Evolutionary conservation across 257 asterid species (phyloP).

Genomic region (Capsicum chinense): DNA sequence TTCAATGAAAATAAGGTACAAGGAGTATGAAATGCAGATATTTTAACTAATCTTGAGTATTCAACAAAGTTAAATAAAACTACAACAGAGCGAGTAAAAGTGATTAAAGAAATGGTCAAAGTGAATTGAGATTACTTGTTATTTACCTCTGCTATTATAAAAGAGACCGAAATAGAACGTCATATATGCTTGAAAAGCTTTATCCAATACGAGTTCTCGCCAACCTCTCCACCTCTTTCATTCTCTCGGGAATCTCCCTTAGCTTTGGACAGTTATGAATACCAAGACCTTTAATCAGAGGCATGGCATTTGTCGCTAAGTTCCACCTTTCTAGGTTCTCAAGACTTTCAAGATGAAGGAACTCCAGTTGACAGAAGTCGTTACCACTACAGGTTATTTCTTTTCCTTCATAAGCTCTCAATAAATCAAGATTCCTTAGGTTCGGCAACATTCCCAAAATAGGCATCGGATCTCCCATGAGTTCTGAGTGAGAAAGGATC

Average conservation of each 20-base stretch:
- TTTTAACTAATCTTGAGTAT: too few relatives aligned
- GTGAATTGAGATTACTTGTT: too few relatives aligned
- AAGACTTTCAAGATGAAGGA: background rate
- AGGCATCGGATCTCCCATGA: background rate
- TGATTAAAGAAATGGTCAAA: too few relatives aligned
- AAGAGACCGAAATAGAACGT: too few relatives aligned
- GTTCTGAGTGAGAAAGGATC: background rate
- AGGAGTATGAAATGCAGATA: too few relatives aligned
- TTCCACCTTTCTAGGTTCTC: background rate
- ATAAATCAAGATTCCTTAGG: background rate
- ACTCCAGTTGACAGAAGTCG: background rate
- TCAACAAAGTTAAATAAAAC: too few relatives aligned
- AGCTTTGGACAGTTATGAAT: background rate
- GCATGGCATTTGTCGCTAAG: background rate
- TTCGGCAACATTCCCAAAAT: constrained; percentile 4
- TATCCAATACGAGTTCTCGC: too few relatives aligned
- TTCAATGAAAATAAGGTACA: too few relatives aligned
- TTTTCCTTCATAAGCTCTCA: background rate
- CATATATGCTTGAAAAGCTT: too few relatives aligned
- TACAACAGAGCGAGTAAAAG: too few relatives aligned
- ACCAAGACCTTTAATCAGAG: background rate
- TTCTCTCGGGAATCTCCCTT: background rate
- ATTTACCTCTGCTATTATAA: too few relatives aligned
- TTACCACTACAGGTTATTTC: background rate
- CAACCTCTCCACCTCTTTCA: too few relatives aligned